Evolutionary conservation across 352 stramenopile species (phyloP), one percentile per base, ranked within the genome.

Genomic region (Phytophthora hibernalis): DNA sequence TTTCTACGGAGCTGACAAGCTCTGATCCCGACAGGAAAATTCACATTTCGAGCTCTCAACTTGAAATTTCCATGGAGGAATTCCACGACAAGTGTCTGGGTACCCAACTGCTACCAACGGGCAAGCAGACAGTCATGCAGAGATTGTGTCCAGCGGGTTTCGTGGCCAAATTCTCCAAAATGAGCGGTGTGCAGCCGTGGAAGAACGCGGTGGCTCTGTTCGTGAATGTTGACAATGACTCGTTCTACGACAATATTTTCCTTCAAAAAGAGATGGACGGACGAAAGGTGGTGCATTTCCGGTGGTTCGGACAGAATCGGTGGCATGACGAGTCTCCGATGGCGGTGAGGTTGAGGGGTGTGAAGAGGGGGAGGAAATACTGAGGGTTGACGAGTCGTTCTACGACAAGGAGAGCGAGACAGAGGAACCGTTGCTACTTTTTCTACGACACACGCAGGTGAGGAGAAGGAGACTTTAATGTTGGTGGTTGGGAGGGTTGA

Each of bases 171-270:
- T 90, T 83, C 45, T 74, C 70, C 15, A 67, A 68, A n/a, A 76
- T 89, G 65, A 86, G 71, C 43, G 78, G 76, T 26, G 67, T 89
- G 3, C 80, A 89, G 64, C 22, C 56, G 16, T 92, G 77, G 76
- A 68, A 62, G 18, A 90, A 92, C 54, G 80, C 77, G 3, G 15
- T 92, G 33, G 64, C 54, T 44, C 47, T 92, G 26, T 90, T 90
- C 51, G 72, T 90, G 12, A 89, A 90, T 22, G 67, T 85, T 2
- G 65, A 81, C 11, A 58, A 37, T 18, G 44, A 48, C 13, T 63
- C 54, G 6, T 24, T 9, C 9, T 89, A 90, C 61, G 68, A 84
- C 28, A 87, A 85, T 22, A 55, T 71, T 21, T 90, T 90, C 61
- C 70, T 71, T 30, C 50, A 87, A 4, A 58, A 70, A n/a, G 45